Percentiles rank a stretch among this genome's conserved stretches.
Conservation (phyloP, 805 yeast genomes). For the Candida krabiensis region DNA sequence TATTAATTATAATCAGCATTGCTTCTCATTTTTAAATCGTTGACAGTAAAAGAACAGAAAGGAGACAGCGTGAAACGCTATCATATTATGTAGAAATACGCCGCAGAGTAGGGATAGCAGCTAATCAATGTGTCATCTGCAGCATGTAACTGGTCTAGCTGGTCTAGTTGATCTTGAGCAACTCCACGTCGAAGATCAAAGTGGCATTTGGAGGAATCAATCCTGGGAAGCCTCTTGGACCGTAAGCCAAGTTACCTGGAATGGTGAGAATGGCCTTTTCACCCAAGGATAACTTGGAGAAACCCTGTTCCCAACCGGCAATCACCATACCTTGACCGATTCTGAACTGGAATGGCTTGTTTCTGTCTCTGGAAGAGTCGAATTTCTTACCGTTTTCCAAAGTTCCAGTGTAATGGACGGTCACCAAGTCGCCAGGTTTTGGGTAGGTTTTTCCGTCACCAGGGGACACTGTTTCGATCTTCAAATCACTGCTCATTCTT, state of each 20-base stretch:
- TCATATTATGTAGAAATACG: no score
- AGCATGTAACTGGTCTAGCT: background rate
- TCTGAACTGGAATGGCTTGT: conserved; percentile 89
- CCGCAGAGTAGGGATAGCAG: conserved; percentile 1
- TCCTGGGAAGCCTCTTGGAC: conserved; percentile 94
- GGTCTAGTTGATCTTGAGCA: conserved; percentile 51
- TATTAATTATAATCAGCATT: background rate
- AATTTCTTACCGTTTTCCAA: conserved; percentile 94
- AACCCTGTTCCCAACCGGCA: conserved; percentile 95
- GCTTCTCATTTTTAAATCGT: background rate
- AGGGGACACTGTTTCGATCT: conserved; percentile 36
- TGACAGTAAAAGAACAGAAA: background rate
- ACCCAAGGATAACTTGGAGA: conserved; percentile 89
- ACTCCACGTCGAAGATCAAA: conserved; percentile 80
- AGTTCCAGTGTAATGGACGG: conserved; percentile 95
- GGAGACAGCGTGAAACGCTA: no score
- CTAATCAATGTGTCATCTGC: no score
- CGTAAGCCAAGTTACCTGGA: conserved; percentile 93
- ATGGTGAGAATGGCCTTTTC: conserved; percentile 90
- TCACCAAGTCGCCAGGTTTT: conserved; percentile 79
- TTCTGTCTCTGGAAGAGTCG: conserved; percentile 94
- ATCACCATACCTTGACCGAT: conserved; percentile 97
- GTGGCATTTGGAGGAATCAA: conserved; percentile 96
- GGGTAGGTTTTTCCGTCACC: conserved; percentile 90
- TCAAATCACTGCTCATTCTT: conserved; percentile 29